Conservation (phyloP, 2,329 filamentous ascomycete genomes). For the Curvularia lunata region DNA sequence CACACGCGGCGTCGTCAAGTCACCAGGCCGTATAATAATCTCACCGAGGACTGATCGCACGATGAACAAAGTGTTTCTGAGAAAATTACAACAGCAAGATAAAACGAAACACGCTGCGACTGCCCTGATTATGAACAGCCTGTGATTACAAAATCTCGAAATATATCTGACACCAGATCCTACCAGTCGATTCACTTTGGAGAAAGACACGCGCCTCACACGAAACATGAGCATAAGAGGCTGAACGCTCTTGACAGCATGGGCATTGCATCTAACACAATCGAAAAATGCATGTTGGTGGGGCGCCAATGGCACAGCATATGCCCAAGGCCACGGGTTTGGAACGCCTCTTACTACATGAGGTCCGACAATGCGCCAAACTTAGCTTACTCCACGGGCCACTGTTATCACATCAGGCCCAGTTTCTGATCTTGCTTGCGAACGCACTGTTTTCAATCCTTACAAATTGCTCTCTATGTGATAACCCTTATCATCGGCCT, state of each 20-base stretch:
- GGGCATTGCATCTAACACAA: not conserved
- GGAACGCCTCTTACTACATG: not conserved
- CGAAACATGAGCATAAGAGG: not conserved
- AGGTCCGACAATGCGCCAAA: not conserved
- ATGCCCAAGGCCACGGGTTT: not conserved
- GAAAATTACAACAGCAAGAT: not conserved
- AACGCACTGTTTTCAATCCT: not conserved
- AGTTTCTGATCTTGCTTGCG: not conserved
- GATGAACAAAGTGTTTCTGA: not conserved
- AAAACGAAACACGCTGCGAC: not conserved
- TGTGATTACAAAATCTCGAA: not conserved
- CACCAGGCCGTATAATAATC: not conserved
- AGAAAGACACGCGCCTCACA: not conserved
- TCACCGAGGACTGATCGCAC: not conserved
- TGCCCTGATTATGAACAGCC: not conserved
- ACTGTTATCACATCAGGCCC: not conserved
- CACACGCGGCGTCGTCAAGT: not conserved
- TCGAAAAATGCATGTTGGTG: not conserved
- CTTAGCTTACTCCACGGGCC: not conserved
- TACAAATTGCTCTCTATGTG: not conserved
- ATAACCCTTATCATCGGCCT: slow-evolving; percentile 2
- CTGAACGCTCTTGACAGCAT: not conserved
- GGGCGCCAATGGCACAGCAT: not conserved
- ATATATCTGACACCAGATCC: not conserved
- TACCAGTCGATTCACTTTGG: not conserved